Base-by-base conservation (phyloP, 257 asterid species). In the Leptodermis oblonga region DNA sequence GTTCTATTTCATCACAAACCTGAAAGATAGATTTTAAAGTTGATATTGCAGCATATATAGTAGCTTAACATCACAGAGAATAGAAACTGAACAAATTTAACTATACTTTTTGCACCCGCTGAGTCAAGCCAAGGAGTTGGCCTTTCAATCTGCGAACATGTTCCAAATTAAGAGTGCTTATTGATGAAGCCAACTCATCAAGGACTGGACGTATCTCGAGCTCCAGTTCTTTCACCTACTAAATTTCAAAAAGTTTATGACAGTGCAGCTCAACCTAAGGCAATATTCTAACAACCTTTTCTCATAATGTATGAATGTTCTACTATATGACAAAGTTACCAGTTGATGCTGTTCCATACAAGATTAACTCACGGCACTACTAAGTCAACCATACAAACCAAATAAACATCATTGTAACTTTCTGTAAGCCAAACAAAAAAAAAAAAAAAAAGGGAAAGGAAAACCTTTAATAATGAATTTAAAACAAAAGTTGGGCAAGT, bases 131-230 rank as follows among this genome's bases (percentile, higher is more conserved):
- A 72, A 94, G 97, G 63, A 94, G 96, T 60, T 89, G 86, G 39
- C 97, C 99, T 81, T 94, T 94, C 84, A 88, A 89, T 76, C 97
- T 87, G 59, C 99, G 97, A 26, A 91, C 99, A 12, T 93, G 97
- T 85, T 94, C 99, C 58, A 94, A 83, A 81, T 91, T 94, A 77
- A 84, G 82, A 78, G 99, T 94, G 88, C 88, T 94, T 62, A 94
- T 88, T 48, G 99, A 85, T 66, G 90, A 76, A 31, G 99, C 89
- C 79, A 94, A 76, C 68, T 94, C 97, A 61, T 94, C 99, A 41
- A 94, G 95, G 82, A 94, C 92, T 0, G 99, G 99, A 79, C 89
- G 76, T 64, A 94, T 82, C 85, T 91, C 97, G 79, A 80, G 62
- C 81, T 94, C 99, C 75, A 91, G 81, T 66, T 94, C 96, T 73